Base-by-base conservation (phyloP, 495 filamentous ascomycete genomes). In the Halenospora varia region DNA sequence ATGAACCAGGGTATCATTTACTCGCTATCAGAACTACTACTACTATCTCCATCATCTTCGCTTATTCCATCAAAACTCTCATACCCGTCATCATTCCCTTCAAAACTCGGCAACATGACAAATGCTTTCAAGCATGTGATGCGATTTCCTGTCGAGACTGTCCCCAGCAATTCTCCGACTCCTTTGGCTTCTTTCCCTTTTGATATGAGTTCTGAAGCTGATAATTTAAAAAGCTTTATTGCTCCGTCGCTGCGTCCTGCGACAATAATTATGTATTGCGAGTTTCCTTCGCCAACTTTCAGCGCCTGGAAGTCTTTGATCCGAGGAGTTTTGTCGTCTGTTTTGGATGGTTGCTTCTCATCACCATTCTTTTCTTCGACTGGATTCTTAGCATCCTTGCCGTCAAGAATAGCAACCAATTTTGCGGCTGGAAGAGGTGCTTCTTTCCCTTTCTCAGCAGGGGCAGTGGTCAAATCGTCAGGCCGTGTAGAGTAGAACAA, bases 71-170 rank as follows among this genome's bases (percentile, higher is more conserved):
- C 66, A 18, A 44, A 62, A 41, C 71, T 65, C 13, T 66, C 68
- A 20, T 59, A 49, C 56, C 63, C 13, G 48, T 69, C 48, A 25
- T 65, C 53, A 15, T 52, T 55, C 17, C 73, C 77, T 48, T 75
- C 72, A 9, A 75, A 72, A 18, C 75, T 73, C 46, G 81, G 76
- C 72, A 83, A 77, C 92, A 97, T 96, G 56, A 89, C 74, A 69
- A 96, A 97, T 44, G 88, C 86, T 56, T 77, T 83, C 61, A 98
- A 55, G 69, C 94, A 98, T 10, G 92, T 98, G 57, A 98, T 92
- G 48, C 94, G 80, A 68, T 92, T 88, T 26, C 86, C 84, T 8
- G 92, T 97, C 68, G 90, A 87, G 61, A 92, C 92, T 52, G 83
- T 86, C 11, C 83, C 91, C 45, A 96, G 65, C 39, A 96, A 71